Percentiles rank a stretch among this genome's conserved stretches.
Evolutionary conservation across 495 filamentous ascomycete species (phyloP).

Genomic region (Staphylotrichum longicolle): DNA sequence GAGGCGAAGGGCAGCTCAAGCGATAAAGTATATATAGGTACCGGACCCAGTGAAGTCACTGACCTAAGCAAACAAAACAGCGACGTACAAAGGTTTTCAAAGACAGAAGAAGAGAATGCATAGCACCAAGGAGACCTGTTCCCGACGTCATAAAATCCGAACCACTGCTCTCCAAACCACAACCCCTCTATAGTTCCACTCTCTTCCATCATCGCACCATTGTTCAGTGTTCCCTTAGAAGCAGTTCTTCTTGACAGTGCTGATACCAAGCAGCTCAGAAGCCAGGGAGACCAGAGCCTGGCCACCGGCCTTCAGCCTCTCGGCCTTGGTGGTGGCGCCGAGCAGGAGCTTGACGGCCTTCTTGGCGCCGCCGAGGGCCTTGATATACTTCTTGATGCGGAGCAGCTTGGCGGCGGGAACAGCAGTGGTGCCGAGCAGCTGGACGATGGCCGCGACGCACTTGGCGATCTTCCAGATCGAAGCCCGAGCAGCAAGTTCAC

Average conservation of each 20-base stretch:
- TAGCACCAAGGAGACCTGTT: too few relatives aligned
- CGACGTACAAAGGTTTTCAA: too few relatives aligned
- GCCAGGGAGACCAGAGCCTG: conserved; percentile 17
- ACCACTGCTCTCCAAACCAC: neutral
- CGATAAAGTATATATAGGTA: too few relatives aligned
- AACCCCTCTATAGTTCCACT: too few relatives aligned
- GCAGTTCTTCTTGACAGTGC: conserved; percentile 22
- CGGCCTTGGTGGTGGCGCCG: conserved; percentile 18
- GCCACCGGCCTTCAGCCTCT: conserved; percentile 25
- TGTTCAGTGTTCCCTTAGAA: conserved; percentile 9
- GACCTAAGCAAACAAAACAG: too few relatives aligned
- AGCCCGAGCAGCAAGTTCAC: conserved; percentile 4
- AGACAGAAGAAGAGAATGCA: too few relatives aligned
- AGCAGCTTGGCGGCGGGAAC: conserved; percentile 28
- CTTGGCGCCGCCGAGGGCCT: conserved; percentile 24
- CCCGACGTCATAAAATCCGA: too few relatives aligned
- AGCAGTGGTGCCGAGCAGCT: conserved; percentile 21
- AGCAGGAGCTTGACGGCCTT: conserved; percentile 26
- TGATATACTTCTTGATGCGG: conserved; percentile 30
- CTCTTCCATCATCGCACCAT: neutral
- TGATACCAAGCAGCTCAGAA: conserved; percentile 22
- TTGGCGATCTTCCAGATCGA: conserved; percentile 23
- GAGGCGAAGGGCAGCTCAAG: too few relatives aligned
- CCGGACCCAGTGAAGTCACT: too few relatives aligned
- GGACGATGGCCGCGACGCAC: conserved; percentile 21